Evolutionary conservation across 768 basidiomycete genomes (phyloP).

Genomic region (Leucocoprinus sp.): DNA sequence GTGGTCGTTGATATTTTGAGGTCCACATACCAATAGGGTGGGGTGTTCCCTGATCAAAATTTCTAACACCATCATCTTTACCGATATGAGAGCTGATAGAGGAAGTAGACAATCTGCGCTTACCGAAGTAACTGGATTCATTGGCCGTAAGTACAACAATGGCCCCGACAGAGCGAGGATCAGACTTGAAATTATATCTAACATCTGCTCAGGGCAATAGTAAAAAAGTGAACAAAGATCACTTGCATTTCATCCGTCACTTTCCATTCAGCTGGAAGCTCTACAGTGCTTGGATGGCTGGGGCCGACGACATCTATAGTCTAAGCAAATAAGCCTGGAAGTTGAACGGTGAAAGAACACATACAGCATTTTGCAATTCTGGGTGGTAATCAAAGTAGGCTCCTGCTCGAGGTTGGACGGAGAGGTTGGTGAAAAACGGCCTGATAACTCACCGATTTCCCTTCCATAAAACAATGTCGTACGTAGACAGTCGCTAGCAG

Average conservation of each 20-base stretch:
- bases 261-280: conserved; percentile 43
- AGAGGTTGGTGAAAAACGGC: neutral
- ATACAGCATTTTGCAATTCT: conserved; percentile 52
- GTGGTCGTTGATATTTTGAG: neutral
- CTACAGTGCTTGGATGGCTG: conserved; percentile 54
- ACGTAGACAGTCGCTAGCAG: conserved; percentile 51
- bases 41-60: conserved; percentile 60
- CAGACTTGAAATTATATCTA: conserved; percentile 67
- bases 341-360: conserved; percentile 15
- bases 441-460: conserved; percentile 39
- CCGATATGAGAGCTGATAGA: neutral
- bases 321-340: conserved; percentile 19
- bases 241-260: conserved; percentile 55
- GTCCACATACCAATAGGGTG: conserved; percentile 61
- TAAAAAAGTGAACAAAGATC: too few relatives aligned
- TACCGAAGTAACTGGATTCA: conserved; percentile 55
- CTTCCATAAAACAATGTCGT: conserved; percentile 49
- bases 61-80: conserved; percentile 39
- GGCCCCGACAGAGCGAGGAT: conserved; percentile 59
- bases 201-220: neutral
- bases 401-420: conserved; percentile 24
- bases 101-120: conserved; percentile 5
- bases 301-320: conserved; percentile 50
- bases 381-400: conserved; percentile 72
- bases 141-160: conserved; percentile 56